phyloP scores from a whole-genome alignment of 169 alveolate species.

The Cryptosporidium ubiquitum region DNA sequence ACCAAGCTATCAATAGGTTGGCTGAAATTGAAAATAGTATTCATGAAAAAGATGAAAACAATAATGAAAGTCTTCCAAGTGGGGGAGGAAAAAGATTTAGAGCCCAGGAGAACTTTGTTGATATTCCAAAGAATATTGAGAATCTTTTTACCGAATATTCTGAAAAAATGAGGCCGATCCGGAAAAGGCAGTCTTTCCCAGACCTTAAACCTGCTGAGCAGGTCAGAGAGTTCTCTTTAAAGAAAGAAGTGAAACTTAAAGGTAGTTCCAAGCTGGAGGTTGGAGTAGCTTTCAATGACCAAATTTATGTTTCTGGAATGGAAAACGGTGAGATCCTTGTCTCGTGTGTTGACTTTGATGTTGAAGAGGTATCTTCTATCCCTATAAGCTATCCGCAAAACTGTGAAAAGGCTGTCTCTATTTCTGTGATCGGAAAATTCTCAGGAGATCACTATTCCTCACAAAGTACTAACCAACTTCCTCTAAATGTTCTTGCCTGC shows the following conservation, averaged over 20 bases:
- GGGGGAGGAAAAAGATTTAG: constrained; percentile 72
- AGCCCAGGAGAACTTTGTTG: constrained; percentile 34
- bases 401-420: neutral
- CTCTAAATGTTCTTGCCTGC: neutral
- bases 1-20: constrained; percentile 89
- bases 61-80: neutral
- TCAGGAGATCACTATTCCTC: neutral
- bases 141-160: constrained; percentile 74
- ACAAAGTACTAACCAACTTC: neutral
- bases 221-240: constrained; percentile 17
- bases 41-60: constrained; percentile 2
- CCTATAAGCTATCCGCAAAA: neutral
- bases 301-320: constrained; percentile 21
- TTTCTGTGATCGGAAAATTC: neutral
- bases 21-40: constrained; percentile 83
- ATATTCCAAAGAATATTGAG: constrained; percentile 70
- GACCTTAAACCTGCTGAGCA: constrained; percentile 61
- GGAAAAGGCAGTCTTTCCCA: constrained; percentile 75
- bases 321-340: constrained; percentile 39
- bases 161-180: constrained; percentile 73
- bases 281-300: constrained; percentile 73
- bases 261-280: constrained; percentile 24
- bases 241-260: neutral
- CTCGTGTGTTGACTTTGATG: neutral
- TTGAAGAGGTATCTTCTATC: neutral